Evolutionary conservation across 805 yeast genomes (phyloP).

Genomic region (Saccharomycopsis sp.): DNA sequence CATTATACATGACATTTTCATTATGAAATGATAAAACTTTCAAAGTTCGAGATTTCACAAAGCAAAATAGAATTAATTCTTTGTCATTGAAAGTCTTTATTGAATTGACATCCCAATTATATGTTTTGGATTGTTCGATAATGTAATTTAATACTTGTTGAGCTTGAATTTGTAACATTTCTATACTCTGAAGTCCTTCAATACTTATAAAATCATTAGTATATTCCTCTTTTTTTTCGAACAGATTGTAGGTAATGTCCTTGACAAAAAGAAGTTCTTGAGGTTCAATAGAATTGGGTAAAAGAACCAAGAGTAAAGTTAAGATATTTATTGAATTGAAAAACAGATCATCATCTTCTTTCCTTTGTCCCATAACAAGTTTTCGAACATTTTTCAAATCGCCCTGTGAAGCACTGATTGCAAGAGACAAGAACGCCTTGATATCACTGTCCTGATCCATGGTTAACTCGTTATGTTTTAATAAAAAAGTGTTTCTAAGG

Average conservation of each 20-base stretch:
- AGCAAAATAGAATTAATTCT: conserved; percentile 5
- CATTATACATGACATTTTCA: conserved; percentile 14
- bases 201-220: no score
- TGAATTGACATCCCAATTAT: no score
- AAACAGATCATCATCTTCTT: background rate
- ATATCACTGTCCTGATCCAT: no score
- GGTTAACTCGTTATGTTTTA: no score
- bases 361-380: background rate
- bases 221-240: background rate
- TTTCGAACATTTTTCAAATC: background rate
- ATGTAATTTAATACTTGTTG: no score
- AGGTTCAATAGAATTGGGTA: conserved; percentile 15
- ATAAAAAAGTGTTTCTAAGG: no score
- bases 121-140: no score
- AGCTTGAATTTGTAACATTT: no score
- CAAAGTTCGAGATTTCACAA: conserved; percentile 15
- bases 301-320: conserved; percentile 6
- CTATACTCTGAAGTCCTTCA: no score
- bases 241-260: no score
- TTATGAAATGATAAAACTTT: conserved; percentile 12
- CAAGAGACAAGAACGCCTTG: conserved; percentile 10
- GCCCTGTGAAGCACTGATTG: conserved; percentile 10
- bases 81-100: no score
- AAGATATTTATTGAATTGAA: conserved; percentile 7
- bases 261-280: conserved; percentile 3